Conservation (phyloP, 2,329 filamentous ascomycete genomes). For the Fusarium sororula region DNA sequence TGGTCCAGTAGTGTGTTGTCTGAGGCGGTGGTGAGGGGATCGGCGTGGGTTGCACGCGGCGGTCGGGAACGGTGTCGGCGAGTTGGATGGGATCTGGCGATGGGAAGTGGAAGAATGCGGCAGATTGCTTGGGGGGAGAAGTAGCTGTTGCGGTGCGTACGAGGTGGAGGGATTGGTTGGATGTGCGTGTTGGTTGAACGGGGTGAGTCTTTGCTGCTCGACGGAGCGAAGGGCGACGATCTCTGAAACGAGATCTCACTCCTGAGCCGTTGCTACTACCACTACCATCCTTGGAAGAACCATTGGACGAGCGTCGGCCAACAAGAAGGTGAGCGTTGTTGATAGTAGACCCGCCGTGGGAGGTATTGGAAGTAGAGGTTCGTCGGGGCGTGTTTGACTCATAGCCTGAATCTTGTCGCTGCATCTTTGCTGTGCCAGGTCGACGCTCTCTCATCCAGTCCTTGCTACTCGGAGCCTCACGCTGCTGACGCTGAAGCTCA, state of each 20-base stretch:
- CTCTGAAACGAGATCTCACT: slow-evolving; percentile 45
- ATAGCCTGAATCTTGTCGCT: slow-evolving; percentile 68
- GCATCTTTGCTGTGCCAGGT: slow-evolving; percentile 53
- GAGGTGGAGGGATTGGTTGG: slow-evolving; percentile 49
- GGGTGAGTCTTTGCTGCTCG: slow-evolving; percentile 52
- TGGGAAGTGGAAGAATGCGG: slow-evolving; percentile 61
- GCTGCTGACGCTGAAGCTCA: slow-evolving; percentile 36
- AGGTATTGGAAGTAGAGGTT: slow-evolving; percentile 51
- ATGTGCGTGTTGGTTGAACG: slow-evolving; percentile 37
- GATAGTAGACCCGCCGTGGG: slow-evolving; percentile 2
- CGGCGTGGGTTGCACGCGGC: slow-evolving; percentile 29
- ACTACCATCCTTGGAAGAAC: slow-evolving; percentile 38
- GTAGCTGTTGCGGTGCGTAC: slow-evolving; percentile 46
- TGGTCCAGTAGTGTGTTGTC: slow-evolving; percentile 74
- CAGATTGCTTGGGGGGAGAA: slow-evolving; percentile 29
- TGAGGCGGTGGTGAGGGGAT: slow-evolving; percentile 60
- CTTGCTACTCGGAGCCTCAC: slow-evolving; percentile 10
- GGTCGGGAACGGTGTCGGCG: slow-evolving; percentile 32
- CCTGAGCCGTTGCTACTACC: slow-evolving; percentile 21
- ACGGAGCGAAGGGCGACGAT: slow-evolving; percentile 55
- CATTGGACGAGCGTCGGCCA: slow-evolving; percentile 48
- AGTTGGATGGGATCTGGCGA: slow-evolving; percentile 52
- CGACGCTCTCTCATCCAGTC: slow-evolving; percentile 41
- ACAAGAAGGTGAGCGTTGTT: slow-evolving; percentile 42
- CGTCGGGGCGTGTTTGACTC: slow-evolving; percentile 58